phyloP scores from a whole-genome alignment of 495 filamentous ascomycete species.

The Neurospora tetrasperma region DNA sequence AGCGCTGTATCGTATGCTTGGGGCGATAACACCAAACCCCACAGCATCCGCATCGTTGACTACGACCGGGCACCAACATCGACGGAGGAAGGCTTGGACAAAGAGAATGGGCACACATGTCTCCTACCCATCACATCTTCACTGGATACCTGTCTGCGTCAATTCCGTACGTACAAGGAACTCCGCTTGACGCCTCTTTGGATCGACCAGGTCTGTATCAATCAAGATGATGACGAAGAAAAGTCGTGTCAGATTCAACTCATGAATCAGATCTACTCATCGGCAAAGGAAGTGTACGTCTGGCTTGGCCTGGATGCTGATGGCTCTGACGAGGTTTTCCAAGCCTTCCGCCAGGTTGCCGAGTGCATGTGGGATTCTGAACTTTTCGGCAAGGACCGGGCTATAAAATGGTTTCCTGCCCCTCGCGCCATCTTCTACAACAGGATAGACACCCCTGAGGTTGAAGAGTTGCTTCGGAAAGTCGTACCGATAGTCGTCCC shows the following conservation, averaged over 20 bases:
- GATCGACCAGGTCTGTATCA: slow-evolving; percentile 20
- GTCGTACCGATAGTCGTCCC: background rate
- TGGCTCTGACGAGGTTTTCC: background rate
- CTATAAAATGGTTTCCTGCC: background rate
- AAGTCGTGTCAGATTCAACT: slow-evolving; percentile 16
- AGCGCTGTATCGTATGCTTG: background rate
- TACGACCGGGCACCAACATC: background rate
- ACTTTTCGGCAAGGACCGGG: background rate
- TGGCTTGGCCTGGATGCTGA: background rate
- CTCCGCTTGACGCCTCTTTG: slow-evolving; percentile 6
- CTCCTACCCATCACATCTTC: background rate
- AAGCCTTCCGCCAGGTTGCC: background rate
- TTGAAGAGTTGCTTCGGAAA: background rate
- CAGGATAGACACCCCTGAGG: background rate
- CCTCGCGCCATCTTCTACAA: background rate
- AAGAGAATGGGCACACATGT: background rate
- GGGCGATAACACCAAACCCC: background rate
- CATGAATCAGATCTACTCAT: slow-evolving; percentile 21
- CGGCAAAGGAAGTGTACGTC: background rate
- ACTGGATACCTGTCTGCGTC: background rate
- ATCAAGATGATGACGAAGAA: slow-evolving; percentile 15
- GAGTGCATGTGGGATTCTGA: background rate
- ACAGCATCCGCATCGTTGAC: background rate
- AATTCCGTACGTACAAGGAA: background rate
- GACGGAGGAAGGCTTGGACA: background rate